Percentiles rank a stretch among this genome's conserved stretches.
Conservation (phyloP, 495 filamentous ascomycete genomes). For the Hypoxylon lienhwacheense region DNA sequence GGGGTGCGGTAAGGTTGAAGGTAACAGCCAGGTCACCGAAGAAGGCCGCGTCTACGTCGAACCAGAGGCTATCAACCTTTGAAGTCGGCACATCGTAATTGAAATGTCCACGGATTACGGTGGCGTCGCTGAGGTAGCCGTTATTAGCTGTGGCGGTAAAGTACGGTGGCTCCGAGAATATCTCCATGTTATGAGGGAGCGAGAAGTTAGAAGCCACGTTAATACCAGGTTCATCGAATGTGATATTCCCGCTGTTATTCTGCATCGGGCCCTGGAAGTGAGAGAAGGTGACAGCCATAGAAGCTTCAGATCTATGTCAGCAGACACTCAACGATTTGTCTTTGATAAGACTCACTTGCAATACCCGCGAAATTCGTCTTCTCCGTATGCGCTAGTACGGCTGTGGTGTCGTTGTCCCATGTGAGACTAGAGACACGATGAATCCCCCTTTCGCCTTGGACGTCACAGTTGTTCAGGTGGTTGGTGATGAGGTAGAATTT, state of each 20-base stretch:
- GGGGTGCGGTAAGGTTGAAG: slow-evolving; percentile 26
- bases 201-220: slow-evolving; percentile 33
- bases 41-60: slow-evolving; percentile 38
- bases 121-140: slow-evolving; percentile 32
- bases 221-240: slow-evolving; percentile 32
- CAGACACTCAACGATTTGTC: background rate
- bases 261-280: slow-evolving; percentile 18
- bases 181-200: slow-evolving; percentile 24
- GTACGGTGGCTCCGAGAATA: slow-evolving; percentile 28
- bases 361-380: slow-evolving; percentile 24
- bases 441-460: slow-evolving; percentile 32
- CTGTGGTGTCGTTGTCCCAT: slow-evolving; percentile 26
- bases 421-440: slow-evolving; percentile 26
- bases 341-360: slow-evolving; percentile 30
- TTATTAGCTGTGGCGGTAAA: slow-evolving; percentile 29
- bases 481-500: slow-evolving; percentile 39
- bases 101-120: slow-evolving; percentile 39
- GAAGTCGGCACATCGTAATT: slow-evolving; percentile 30
- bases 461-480: slow-evolving; percentile 34
- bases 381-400: slow-evolving; percentile 23
- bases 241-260: slow-evolving; percentile 26
- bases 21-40: slow-evolving; percentile 29
- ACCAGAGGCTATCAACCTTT: slow-evolving; percentile 34
- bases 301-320: slow-evolving; percentile 13
- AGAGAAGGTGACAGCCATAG: slow-evolving; percentile 27